Base-by-base conservation (phyloP, 192 early-diverging fungal genomes). In the Ambispora gerdemannii region DNA sequence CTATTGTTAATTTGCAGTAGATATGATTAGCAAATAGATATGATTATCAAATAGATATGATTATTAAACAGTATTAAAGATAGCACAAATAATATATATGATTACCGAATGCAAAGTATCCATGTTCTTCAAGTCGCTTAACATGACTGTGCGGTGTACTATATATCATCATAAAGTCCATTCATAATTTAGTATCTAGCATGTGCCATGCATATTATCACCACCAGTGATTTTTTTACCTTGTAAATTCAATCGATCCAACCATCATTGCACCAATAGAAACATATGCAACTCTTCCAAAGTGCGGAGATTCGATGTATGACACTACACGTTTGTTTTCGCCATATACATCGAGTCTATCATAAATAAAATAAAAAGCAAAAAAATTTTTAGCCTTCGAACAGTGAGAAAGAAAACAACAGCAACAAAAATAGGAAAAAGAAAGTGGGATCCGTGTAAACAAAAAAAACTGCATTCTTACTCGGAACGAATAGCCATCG, bases 241-340 rank as follows among this genome's bases (percentile, higher is more conserved):
- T 80, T 1, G 90, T 92, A 30, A 88, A 53, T 7, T 86, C 71
- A 47, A 91, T 90, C 11, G 87, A 88, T 13, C 92, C 92, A 2
- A 94, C 91, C 87, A 94, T 85, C 90, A 94, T 92, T 25, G 91
- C 90, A 15, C 92, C 92, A 63, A 94, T 86, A 58, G 80, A 76
- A 0, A 89, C 84, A 77, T 82, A 82, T 0, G 89, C 87, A 2
- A 94, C 85, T 8, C 76, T 82, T 6, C 92, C 92, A 77, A 90
- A 90, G 30, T 82, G 78, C 1, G 76, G 71, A 10, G 85, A 84
- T 31, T 89, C 76, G 15, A 94, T 82, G 25, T 81, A 81, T 7
- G 83, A 87, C 19, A 94, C 80, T 25, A 80, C 72, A 13, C 92
- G 81, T 10, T 83, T 83, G 74, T 94, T 94, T 62, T 92, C 91